Percentiles rank a stretch among this genome's conserved stretches.
phyloP scores from a whole-genome alignment of 179 eudicot genomes.

The Pouteria campechiana region DNA sequence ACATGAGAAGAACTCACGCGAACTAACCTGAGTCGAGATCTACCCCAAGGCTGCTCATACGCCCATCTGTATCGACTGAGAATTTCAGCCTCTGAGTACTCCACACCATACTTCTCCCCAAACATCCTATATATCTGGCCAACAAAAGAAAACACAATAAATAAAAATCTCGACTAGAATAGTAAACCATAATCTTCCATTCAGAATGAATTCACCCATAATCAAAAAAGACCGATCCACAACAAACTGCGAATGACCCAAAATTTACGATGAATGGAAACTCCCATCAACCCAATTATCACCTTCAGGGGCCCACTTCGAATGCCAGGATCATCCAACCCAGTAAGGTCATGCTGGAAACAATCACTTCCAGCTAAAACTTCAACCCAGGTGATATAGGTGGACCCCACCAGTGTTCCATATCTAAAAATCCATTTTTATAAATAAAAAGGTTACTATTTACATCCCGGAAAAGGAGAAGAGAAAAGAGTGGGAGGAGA shows the following conservation, averaged over 20 bases:
- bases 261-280: background rate
- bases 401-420: no score
- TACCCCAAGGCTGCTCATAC: slow-evolving; percentile 91
- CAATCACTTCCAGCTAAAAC: no score
- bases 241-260: background rate
- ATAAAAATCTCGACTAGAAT: background rate
- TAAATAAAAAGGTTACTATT: background rate
- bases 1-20: no score
- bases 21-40: slow-evolving; percentile 77
- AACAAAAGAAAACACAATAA: background rate
- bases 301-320: no score
- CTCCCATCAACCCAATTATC: background rate
- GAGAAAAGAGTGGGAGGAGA: background rate
- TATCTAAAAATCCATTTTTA: no score
- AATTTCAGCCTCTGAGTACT: slow-evolving; percentile 69
- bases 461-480: background rate
- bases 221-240: background rate
- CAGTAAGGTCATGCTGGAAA: no score
- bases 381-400: no score
- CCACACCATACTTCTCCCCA: slow-evolving; percentile 93
- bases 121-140: slow-evolving; percentile 73
- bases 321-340: no score
- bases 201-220: background rate
- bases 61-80: slow-evolving; percentile 72
- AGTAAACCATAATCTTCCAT: no score